phyloP scores from a whole-genome alignment of 2,329 filamentous ascomycete species.

The Colletotrichum abscissum region DNA sequence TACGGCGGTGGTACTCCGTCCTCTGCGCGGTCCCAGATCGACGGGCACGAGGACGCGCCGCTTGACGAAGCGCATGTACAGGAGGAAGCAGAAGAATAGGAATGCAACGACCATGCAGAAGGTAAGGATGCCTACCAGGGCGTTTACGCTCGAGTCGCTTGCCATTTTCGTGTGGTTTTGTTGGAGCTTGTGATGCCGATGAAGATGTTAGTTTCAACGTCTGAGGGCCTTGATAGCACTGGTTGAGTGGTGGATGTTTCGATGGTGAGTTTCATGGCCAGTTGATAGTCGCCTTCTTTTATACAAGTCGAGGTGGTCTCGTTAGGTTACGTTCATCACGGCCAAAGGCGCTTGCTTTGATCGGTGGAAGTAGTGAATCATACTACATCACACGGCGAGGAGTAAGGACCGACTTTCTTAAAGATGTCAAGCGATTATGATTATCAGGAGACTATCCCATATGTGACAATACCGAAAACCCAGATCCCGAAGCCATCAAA shows the following conservation, averaged over 20 bases:
- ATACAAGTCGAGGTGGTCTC: background rate
- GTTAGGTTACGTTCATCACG: background rate
- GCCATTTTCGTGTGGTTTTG: background rate
- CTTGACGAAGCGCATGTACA: background rate
- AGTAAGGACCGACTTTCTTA: background rate
- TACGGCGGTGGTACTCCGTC: background rate
- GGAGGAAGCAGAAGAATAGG: background rate
- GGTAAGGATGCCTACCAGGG: background rate
- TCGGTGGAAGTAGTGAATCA: background rate
- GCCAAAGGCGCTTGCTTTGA: background rate
- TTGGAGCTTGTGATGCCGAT: background rate
- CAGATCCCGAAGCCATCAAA: constrained; percentile 23
- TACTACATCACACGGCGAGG: background rate
- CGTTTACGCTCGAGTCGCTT: background rate
- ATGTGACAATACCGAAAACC: constrained; percentile 29
- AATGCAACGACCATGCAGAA: background rate
- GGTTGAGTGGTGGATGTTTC: background rate
- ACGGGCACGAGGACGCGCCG: background rate
- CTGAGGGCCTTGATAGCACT: background rate
- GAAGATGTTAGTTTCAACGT: background rate
- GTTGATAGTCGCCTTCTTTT: background rate
- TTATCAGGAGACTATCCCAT: constrained; percentile 37
- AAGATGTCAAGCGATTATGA: constrained; percentile 32
- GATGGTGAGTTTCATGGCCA: background rate
- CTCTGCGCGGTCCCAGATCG: background rate